Evolutionary conservation across 352 stramenopile genomes (phyloP).

Genomic region (Phytopythium kandeliae): DNA sequence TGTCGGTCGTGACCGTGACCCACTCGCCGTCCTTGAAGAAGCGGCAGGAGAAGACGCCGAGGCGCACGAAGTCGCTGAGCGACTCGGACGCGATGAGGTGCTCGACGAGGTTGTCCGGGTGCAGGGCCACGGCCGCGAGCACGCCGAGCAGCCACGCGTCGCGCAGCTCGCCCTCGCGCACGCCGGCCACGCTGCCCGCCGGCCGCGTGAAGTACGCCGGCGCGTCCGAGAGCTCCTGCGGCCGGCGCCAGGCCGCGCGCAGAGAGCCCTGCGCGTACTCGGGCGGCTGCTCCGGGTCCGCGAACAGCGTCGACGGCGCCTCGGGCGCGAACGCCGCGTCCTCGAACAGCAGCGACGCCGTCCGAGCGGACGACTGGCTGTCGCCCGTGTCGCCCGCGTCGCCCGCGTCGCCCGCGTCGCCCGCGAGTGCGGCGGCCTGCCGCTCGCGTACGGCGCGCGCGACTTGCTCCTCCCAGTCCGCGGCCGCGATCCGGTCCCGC

Average conservation of each 20-base stretch:
- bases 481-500: background rate
- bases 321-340: conserved; percentile 47
- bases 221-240: conserved; percentile 65
- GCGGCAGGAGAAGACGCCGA: conserved; percentile 87
- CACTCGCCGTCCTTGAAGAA: conserved; percentile 91
- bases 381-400: background rate
- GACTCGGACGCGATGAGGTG: conserved; percentile 88
- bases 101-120: conserved; percentile 85
- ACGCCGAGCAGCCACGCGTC: conserved; percentile 86
- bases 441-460: background rate
- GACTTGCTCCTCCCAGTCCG: background rate
- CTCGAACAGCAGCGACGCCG: conserved; percentile 33
- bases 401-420: too few species aligned
- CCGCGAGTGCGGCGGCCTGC: too few species aligned
- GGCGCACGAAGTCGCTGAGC: conserved; percentile 71
- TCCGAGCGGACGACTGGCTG: background rate
- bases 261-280: conserved; percentile 47
- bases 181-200: conserved; percentile 36
- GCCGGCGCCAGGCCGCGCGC: conserved; percentile 59
- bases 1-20: conserved; percentile 87
- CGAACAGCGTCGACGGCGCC: conserved; percentile 44
- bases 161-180: conserved; percentile 58
- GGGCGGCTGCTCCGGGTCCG: conserved; percentile 44
- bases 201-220: conserved; percentile 85
- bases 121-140: conserved; percentile 71